Base-by-base conservation (phyloP, 257 asterid genomes). In the Cinchona pubescens region DNA sequence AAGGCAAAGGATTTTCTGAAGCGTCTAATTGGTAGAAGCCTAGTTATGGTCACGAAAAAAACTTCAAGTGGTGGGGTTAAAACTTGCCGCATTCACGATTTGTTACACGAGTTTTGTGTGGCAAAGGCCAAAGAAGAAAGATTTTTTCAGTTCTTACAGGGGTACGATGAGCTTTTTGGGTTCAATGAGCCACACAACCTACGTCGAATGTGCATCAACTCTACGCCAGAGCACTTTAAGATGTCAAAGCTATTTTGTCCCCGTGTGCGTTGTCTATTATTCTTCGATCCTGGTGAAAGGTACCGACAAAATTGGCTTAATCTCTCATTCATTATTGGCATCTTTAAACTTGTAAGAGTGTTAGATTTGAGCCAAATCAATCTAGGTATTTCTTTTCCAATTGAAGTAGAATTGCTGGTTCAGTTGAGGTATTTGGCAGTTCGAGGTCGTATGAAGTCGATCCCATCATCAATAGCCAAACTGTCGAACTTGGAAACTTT, bases 371-470 rank as follows among this genome's bases (percentile, higher is more conserved):
- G n/a, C 1, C 23, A 32, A 3, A 18, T 75, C 32, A 1, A 11
- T 15, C 23, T 74, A 11, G 59, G 15, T 2, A 3, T 1, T 0
- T 5, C 3, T 8, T 7, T 62, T 64, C 71, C 59, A 0, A 7
- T 23, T 27, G 51, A 75, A 23, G 32, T 75, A 19, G 42, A n/a
- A 30, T 19, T 38, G 12, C 78, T 75, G 19, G 78, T 49, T 53
- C 65, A 64, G 29, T 37, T 75, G 37, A 75, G 65, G 53, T 49
- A 75, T 29, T 62, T 75, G 46, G 53, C 65, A n/a, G n/a, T n/a
- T 12, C 9, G 48, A 11, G 19, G 13, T 13, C 29, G 63, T 23
- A 5, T 0, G 23, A 25, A 5, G 8, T 3, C 2, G 16, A 48
- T 60, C 34, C 69, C 77, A 15, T 19, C 77, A 27, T 61, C 77